phyloP scores from a whole-genome alignment of 257 asterid species.

The Misopates orontium region DNA sequence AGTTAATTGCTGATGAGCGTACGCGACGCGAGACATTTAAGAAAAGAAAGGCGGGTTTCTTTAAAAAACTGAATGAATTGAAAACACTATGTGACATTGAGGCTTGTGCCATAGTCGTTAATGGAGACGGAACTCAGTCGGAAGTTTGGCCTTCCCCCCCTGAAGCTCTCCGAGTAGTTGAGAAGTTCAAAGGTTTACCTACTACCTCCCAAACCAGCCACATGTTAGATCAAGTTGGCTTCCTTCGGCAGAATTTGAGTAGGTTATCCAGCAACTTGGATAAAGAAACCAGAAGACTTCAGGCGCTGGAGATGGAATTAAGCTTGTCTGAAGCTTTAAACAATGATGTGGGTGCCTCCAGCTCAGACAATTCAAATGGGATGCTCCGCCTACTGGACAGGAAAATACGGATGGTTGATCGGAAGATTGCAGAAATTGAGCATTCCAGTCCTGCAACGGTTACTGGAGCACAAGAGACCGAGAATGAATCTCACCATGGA shows the following conservation, averaged over 20 bases:
- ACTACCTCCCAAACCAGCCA: constrained; percentile 30
- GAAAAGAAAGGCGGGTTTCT: constrained; percentile 44
- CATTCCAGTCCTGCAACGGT: constrained; percentile 31
- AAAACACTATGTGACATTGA: constrained; percentile 46
- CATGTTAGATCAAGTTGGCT: constrained; percentile 41
- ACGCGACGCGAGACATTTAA: constrained; percentile 44
- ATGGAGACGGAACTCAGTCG: constrained; percentile 35
- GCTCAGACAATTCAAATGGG: constrained; percentile 30
- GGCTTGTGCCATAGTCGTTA: constrained; percentile 42
- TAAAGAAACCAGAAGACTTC: constrained; percentile 36
- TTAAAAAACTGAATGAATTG: constrained; percentile 50
- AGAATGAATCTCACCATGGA: constrained; percentile 20
- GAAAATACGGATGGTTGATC: constrained; percentile 46
- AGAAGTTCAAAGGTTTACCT: constrained; percentile 39
- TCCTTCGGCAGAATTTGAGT: constrained; percentile 42
- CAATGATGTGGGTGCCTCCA: constrained; percentile 27
- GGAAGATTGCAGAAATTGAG: constrained; percentile 32
- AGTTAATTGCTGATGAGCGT: constrained; percentile 49
- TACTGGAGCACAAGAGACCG: constrained; percentile 20
- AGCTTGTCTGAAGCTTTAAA: constrained; percentile 32
- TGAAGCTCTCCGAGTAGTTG: constrained; percentile 35
- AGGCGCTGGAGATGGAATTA: constrained; percentile 40
- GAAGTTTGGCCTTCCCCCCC: constrained; percentile 46
- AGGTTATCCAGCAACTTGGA: constrained; percentile 41
- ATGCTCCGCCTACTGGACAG: constrained; percentile 41